Base-by-base conservation (phyloP, 495 filamentous ascomycete species). In the Hypoxylon fuscum region DNA sequence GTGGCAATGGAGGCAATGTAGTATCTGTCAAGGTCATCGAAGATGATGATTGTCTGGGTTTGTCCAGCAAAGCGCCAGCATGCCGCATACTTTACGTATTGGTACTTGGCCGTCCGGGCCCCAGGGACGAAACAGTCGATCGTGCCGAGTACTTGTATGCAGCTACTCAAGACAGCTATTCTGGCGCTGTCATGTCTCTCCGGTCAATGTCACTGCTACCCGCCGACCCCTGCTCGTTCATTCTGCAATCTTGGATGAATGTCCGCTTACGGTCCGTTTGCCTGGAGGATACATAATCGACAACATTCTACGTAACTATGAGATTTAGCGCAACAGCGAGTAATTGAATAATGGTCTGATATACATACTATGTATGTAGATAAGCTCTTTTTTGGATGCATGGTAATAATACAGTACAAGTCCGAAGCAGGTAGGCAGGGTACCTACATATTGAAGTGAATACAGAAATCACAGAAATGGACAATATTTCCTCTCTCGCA, bases 191-290 rank as follows among this genome's bases (percentile, higher is more conserved):
- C 34, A 52, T 61, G 32, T 41, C 43, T 56, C 40, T 18, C 37
- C 35, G 14, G 44, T 5, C 51, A 8, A 60, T 56, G 51, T 57
- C 15, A 51, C 47, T 42, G 20, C 41, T 61, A 58, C 63, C 62
- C 62, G 55, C 56, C 41, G 34, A 53, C 56, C 57, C 57, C 32
- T 62, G 63, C 44, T 47, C 43, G 41, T 49, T 56, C 40, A 48
- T 48, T 41, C 48, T 46, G 57, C 37, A 66, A 66, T 66, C 63
- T 66, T 66, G 63, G 63, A 62, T 66, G 63, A 66, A 66, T 66
- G 8, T 57, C 50, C 52, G 45, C 55, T 51, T 55, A 59, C 45
- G 50, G 48, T 55, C 49, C 62, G 44, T 55, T 64, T 64, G 20
- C 62, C 29, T 55, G n/a, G 37, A 54, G 14, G 54, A 42, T 25